Percentiles rank a stretch among this genome's conserved stretches.
phyloP scores from a whole-genome alignment of 2,329 filamentous ascomycete species.

The Neopestalotiopsis clavispora region DNA sequence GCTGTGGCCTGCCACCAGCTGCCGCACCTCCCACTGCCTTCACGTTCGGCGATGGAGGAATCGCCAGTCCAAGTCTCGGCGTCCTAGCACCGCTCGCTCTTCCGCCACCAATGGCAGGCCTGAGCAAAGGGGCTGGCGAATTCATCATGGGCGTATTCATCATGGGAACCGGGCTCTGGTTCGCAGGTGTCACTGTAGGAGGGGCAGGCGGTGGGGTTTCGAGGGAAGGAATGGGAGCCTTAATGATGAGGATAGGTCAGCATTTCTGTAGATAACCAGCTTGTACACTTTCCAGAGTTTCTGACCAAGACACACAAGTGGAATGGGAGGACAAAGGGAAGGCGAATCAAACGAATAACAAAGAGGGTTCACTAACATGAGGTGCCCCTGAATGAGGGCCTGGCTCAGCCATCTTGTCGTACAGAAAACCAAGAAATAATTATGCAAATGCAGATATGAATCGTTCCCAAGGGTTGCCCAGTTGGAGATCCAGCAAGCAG shows the following conservation, averaged over 20 bases:
- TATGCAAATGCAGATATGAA: slow-evolving; percentile 5
- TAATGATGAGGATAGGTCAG: slow-evolving; percentile 31
- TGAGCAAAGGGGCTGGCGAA: slow-evolving; percentile 78
- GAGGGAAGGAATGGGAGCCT: slow-evolving; percentile 32
- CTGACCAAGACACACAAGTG: slow-evolving; percentile 17
- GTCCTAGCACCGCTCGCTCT: slow-evolving; percentile 67
- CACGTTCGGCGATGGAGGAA: slow-evolving; percentile 83
- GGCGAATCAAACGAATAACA: slow-evolving; percentile 6
- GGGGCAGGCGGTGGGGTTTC: slow-evolving; percentile 25
- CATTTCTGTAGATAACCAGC: slow-evolving; percentile 21
- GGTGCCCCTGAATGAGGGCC: slow-evolving; percentile 29
- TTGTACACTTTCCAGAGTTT: not conserved
- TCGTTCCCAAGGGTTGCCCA: slow-evolving; percentile 21
- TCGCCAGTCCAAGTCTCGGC: slow-evolving; percentile 85
- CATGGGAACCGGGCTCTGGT: slow-evolving; percentile 49
- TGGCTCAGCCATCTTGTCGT: slow-evolving; percentile 15
- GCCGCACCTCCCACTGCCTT: slow-evolving; percentile 71
- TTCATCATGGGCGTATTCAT: slow-evolving; percentile 78
- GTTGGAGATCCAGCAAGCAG: slow-evolving; percentile 29
- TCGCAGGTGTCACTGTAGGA: slow-evolving; percentile 33
- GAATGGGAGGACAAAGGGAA: slow-evolving; percentile 14
- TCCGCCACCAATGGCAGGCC: slow-evolving; percentile 78
- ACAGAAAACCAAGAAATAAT: not conserved
- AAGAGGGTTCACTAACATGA: slow-evolving; percentile 32
- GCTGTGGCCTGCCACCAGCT: slow-evolving; percentile 59